A percentile compares a stretch with the other conserved stretches of the same genome.
phyloP scores from a whole-genome alignment of 192 early-diverging fungal species.

The Podila clonocystis region DNA sequence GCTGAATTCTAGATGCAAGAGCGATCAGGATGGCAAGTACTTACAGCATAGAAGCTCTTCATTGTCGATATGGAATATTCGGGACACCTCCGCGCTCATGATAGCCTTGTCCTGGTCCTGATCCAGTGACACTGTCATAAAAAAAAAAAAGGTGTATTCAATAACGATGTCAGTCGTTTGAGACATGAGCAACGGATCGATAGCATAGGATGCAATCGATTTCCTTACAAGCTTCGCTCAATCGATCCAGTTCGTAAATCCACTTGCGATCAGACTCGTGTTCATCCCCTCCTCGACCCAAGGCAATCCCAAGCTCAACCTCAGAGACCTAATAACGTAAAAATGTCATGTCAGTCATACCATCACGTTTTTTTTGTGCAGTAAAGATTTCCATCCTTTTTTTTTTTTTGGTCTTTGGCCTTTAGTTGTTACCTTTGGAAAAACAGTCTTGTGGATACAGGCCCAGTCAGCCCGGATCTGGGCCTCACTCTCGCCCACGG shows the following conservation, averaged over 20 bases:
- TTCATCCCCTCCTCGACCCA: conserved; percentile 11
- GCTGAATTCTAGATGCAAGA: no score
- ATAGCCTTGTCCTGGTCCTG: conserved; percentile 50
- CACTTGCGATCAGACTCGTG: conserved; percentile 39
- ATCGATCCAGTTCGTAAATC: conserved; percentile 36
- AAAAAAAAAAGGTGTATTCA: neutral
- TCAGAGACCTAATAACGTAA: conserved; percentile 21
- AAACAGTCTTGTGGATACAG: conserved; percentile 49
- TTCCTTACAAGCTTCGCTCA: conserved; percentile 49
- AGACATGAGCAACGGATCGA: neutral
- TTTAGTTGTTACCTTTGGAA: conserved; percentile 33
- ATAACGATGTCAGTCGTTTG: neutral
- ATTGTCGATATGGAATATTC: conserved; percentile 35
- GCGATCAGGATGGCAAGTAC: neutral
- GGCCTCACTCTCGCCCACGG: conserved; percentile 23
- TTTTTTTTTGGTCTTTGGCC: neutral
- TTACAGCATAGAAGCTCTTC: conserved; percentile 40
- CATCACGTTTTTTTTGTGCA: neutral
- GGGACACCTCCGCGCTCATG: conserved; percentile 32
- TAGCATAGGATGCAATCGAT: neutral
- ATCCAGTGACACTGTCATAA: conserved; percentile 39
- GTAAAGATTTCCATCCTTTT: neutral
- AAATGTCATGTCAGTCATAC: neutral
- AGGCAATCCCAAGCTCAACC: conserved; percentile 17
- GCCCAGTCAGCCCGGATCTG: conserved; percentile 44